Evolutionary conservation across 495 filamentous ascomycete species (phyloP).

Genomic region (Chlorociboria aeruginascens): DNA sequence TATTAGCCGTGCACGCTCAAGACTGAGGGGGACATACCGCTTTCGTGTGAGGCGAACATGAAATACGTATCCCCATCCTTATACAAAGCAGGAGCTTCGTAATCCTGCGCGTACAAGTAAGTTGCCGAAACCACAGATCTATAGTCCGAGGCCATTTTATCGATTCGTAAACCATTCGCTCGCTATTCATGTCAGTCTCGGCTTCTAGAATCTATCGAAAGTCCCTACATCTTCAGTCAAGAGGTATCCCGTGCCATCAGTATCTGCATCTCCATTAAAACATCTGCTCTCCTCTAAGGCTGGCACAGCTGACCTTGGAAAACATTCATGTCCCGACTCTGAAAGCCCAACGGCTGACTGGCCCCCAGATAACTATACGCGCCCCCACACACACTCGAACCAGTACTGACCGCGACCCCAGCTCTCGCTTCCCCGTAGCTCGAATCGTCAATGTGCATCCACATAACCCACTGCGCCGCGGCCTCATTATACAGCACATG

Average conservation of each 20-base stretch:
- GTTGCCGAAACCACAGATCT: slow-evolving; percentile 26
- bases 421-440: slow-evolving; percentile 53
- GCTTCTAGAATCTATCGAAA: background rate
- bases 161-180: slow-evolving; percentile 40
- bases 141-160: slow-evolving; percentile 35
- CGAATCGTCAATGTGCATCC: slow-evolving; percentile 54
- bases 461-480: slow-evolving; percentile 37
- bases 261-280: slow-evolving; percentile 14
- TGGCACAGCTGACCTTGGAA: slow-evolving; percentile 35
- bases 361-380: slow-evolving; percentile 32
- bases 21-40: slow-evolving; percentile 7
- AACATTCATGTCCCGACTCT: slow-evolving; percentile 50
- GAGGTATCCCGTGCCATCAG: slow-evolving; percentile 49
- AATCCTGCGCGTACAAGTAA: slow-evolving; percentile 29
- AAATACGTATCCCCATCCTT: slow-evolving; percentile 39
- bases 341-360: slow-evolving; percentile 36
- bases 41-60: slow-evolving; percentile 37
- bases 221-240: slow-evolving; percentile 46
- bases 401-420: slow-evolving; percentile 45
- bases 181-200: slow-evolving; percentile 19
- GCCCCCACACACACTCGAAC: slow-evolving; percentile 39
- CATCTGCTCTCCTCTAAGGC: background rate
- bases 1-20: no score
- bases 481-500: slow-evolving; percentile 45
- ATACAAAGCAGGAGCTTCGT: slow-evolving; percentile 36